Percentiles rank a stretch among this genome's conserved stretches.
These are phyloP conservation scores for Ceratocystis destructans DNA, from an alignment of 2,329 filamentous ascomycete genomes.

Conservation along the genomic window DNA sequence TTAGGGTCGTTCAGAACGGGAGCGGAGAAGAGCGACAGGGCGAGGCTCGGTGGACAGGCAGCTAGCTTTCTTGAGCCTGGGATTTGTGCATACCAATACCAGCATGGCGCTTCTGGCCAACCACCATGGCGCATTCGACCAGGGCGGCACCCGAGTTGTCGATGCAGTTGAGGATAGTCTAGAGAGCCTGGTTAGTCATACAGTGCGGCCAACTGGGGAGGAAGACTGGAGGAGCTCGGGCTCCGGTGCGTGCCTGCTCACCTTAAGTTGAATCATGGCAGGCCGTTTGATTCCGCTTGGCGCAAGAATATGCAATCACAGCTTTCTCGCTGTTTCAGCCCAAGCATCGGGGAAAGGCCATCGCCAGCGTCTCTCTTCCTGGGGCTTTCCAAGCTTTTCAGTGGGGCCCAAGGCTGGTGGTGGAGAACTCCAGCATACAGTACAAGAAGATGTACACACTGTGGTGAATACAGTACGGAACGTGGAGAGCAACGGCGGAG, in stretches of 20 bases:
- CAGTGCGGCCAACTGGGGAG: background rate
- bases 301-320: background rate
- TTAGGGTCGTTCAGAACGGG: background rate
- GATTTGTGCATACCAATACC: conserved; percentile 54
- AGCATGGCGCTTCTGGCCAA: conserved; percentile 79
- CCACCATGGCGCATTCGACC: conserved; percentile 87
- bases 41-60: conserved; percentile 11
- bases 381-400: conserved; percentile 1
- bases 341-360: background rate
- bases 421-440: too few species aligned
- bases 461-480: too few species aligned
- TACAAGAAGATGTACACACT: too few species aligned
- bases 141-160: conserved; percentile 97
- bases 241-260: conserved; percentile 23
- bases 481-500: background rate
- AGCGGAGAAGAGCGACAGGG: background rate
- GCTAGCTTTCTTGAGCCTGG: too few species aligned
- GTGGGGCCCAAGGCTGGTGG: conserved; percentile 2
- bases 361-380: background rate
- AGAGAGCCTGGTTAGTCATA: background rate
- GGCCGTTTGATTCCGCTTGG: background rate
- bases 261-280: conserved; percentile 90
- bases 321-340: background rate
- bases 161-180: conserved; percentile 99
- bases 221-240: background rate